Percentiles rank a stretch among this genome's conserved stretches.
Evolutionary conservation across 495 filamentous ascomycete genomes (phyloP).

Genomic region (Neurospora cerealis): DNA sequence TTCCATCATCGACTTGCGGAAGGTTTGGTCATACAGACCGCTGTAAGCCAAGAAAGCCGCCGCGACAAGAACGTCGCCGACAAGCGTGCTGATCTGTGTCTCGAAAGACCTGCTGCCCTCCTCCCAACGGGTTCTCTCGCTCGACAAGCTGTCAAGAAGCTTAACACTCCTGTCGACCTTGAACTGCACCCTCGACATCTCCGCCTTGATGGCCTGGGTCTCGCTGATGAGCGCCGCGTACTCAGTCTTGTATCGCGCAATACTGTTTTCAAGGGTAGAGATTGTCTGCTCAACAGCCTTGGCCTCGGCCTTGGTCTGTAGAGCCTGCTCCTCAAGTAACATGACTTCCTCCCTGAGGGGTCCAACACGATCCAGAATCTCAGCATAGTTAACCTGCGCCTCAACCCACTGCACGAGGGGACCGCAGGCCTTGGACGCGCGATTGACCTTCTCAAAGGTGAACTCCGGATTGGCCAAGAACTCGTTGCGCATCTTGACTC

Average conservation of each 20-base stretch:
- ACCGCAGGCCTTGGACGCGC: slow-evolving; percentile 92
- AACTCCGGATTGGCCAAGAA: slow-evolving; percentile 89
- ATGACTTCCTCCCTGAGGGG: slow-evolving; percentile 85
- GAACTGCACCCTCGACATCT: slow-evolving; percentile 92
- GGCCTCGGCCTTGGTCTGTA: slow-evolving; percentile 89
- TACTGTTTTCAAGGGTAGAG: slow-evolving; percentile 72
- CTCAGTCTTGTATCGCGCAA: slow-evolving; percentile 92
- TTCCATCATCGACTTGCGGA: slow-evolving; percentile 93
- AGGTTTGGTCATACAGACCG: slow-evolving; percentile 95
- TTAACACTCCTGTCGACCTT: slow-evolving; percentile 96
- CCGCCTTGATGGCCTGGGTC: slow-evolving; percentile 91
- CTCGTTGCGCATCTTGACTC: slow-evolving; percentile 83
- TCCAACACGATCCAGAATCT: slow-evolving; percentile 90
- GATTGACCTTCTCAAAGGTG: slow-evolving; percentile 89
- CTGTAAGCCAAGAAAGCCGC: slow-evolving; percentile 97
- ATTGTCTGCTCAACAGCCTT: slow-evolving; percentile 86
- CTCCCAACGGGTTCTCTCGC: slow-evolving; percentile 88
- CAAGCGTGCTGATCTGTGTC: slow-evolving; percentile 91
- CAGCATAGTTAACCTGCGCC: slow-evolving; percentile 94
- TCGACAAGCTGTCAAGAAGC: slow-evolving; percentile 86
- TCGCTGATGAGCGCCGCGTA: slow-evolving; percentile 95
- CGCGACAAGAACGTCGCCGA: slow-evolving; percentile 89
- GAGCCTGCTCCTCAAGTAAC: slow-evolving; percentile 74
- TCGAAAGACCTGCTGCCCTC: slow-evolving; percentile 95
- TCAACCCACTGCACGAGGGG: slow-evolving; percentile 95